Base-by-base conservation (phyloP, 768 basidiomycete genomes). In the Gloeophyllum trabeum region DNA sequence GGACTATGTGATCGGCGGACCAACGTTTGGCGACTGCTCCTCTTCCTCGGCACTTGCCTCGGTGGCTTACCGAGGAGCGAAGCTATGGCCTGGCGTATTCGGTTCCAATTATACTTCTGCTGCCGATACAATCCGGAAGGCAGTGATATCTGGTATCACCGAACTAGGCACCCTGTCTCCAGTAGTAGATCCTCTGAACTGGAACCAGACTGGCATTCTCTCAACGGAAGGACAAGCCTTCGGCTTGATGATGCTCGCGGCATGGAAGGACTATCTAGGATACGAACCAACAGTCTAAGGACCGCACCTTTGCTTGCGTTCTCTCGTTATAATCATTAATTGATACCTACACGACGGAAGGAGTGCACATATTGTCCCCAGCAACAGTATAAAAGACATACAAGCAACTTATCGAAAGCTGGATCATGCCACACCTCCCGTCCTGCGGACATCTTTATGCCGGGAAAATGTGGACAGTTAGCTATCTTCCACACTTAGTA, bases 151-250 rank as follows among this genome's bases (percentile, higher is more conserved):
- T 14, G 48, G 55, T 26, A 54, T 64, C 45, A 58, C 61, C 42
- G 55, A 61, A 21, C 55, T 63, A 5, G 66, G 66, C 20, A 53
- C 54, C 34, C 43, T 67, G 13, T 59, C 54, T 18, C 58, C 61
- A 13, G 57, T 63, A 4, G 62, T 64, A 22, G 54, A 68, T 45
- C 65, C 66, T 3, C 46, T 61, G 19, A 49, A 47, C 34, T 67
- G 62, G 52, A 40, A 42, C 39, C 45, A 48, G 6, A 52, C 53
- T 24, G 63, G 59, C 28, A 39, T 43, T n/a, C 18, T 44, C 23
- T 48, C 45, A 13, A 52, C 51, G 12, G 51, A 52, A 25, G 42
- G 51, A 14, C 51, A 52, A 37, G 50, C 44, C 18, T 52, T 52
- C 28, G 43, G 24, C n/a, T 24, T 51, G 37, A 52, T 52, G 51